Base-by-base conservation (phyloP, 352 stramenopile genomes). In the Phytopythium vexans region DNA sequence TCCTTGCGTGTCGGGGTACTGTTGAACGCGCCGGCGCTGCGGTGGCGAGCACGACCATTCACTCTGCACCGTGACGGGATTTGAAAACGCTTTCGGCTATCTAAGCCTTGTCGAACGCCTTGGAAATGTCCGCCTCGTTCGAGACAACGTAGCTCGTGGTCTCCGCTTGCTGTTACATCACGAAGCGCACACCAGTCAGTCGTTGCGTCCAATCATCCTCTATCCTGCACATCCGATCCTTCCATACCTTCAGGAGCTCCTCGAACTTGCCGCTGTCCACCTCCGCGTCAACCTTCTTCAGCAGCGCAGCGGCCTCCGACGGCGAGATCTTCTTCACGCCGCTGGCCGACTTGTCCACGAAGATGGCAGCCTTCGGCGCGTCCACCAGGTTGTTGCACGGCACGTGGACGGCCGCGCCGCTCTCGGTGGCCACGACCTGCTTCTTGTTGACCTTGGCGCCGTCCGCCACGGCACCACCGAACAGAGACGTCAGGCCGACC, bases 311-410 rank as follows among this genome's bases (percentile, higher is more conserved):
- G 4, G 76, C 74, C 54, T 91, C 74, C 39, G 70, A 60, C 3
- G 64, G 14, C 27, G 72, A 77, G 58, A 90, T 86, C n/a, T 70
- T 60, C 71, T 90, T 86, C 11, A 87, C 66, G 47, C 79, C 76
- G 41, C 75, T 74, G 42, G 60, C 60, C 5, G 72, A 52, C 56
- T 82, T 83, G 54, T 85, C 71, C 36, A 89, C 72, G 49, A 91
- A 88, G 32, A 89, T 58, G 16, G 74, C 79, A 16, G 76, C 76
- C 57, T 64, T 75, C 9, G 78, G 78, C 40, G 77, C 67, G 52
- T 84, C 67, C 61, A 89, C 81, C 35, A 91, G 54, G 70, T 89
- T 89, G 74, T 89, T 81, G 69, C 77, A 91, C 48, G 76, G 77
- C 64, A 91, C 78, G 48, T 88, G 66, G 32, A 91, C 76, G 5